Conservation (phyloP, 805 yeast genomes). For the Saccharomycopsis amapae region DNA sequence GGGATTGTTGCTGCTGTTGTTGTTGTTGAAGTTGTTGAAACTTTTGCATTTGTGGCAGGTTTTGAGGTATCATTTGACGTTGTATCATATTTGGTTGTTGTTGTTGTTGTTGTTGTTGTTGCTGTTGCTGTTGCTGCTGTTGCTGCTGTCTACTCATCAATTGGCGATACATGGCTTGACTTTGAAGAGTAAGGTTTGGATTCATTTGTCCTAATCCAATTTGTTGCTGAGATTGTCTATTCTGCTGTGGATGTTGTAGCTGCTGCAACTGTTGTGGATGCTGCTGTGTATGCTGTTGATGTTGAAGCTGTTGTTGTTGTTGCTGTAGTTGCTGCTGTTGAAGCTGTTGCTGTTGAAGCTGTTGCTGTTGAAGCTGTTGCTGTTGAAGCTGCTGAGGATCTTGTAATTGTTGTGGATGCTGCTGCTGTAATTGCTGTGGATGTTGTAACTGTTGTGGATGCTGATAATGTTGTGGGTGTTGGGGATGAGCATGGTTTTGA, state of each 20-base stretch:
- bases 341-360: slow-evolving; percentile 3
- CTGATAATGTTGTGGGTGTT: neutral
- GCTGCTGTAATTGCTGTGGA: neutral
- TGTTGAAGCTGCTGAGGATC: neutral
- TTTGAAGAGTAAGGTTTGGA: too few relatives aligned
- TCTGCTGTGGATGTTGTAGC: neutral
- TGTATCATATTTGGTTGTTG: slow-evolving; percentile 1
- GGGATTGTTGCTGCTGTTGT: neutral
- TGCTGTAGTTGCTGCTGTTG: slow-evolving; percentile 5
- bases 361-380: slow-evolving; percentile 9
- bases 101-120: slow-evolving; percentile 3
- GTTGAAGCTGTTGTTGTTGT: slow-evolving; percentile 5
- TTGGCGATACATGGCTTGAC: neutral
- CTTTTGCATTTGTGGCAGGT: neutral
- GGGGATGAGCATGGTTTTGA: neutral
- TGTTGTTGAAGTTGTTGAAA: slow-evolving; percentile 1
- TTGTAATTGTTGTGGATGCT: neutral
- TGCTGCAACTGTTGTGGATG: slow-evolving; percentile 9
- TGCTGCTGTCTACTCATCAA: neutral
- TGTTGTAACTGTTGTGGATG: neutral
- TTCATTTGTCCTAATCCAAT: too few relatives aligned
- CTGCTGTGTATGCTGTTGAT: slow-evolving; percentile 4
- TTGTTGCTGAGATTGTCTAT: neutral
- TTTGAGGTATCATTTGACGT: neutral
- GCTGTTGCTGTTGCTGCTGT: slow-evolving; percentile 9